Conservation (phyloP, 306 rosid species). For the Datisca glomerata region DNA sequence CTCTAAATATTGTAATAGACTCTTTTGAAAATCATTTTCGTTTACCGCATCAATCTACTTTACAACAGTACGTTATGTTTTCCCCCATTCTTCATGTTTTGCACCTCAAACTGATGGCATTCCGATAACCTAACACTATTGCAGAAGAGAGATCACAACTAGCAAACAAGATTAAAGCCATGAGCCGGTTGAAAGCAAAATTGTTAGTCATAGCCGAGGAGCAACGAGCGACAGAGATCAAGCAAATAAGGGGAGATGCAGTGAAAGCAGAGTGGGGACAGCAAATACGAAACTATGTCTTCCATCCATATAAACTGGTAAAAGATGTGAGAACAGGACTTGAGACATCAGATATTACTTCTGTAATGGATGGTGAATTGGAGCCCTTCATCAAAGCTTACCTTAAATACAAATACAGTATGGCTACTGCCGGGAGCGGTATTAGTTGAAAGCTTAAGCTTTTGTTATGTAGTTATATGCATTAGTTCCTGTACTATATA, state of each 20-base stretch:
- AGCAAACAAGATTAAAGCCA: constrained; percentile 70
- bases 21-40: not conserved
- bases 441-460: too few species aligned
- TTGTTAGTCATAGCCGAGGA: constrained; percentile 81
- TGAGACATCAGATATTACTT: constrained; percentile 62
- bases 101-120: too few species aligned
- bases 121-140: too few species aligned
- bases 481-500: too few species aligned
- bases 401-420: constrained; percentile 62
- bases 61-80: too few species aligned
- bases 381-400: constrained; percentile 83
- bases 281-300: constrained; percentile 87
- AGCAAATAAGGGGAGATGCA: constrained; percentile 85
- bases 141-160: constrained; percentile 97
- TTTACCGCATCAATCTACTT: too few species aligned
- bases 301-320: constrained; percentile 90
- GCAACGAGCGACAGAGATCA: constrained; percentile 81
- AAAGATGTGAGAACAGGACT: constrained; percentile 84
- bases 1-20: too few species aligned
- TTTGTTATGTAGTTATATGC: too few species aligned
- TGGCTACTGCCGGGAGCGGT: too few species aligned
- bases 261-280: constrained; percentile 99
- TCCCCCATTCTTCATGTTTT: too few species aligned
- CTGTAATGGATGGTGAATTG: constrained; percentile 93
- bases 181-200: constrained; percentile 85